Percentiles rank a stretch among this genome's conserved stretches.
Conservation (phyloP, 257 asterid species). For the Rubia yunnanensis region DNA sequence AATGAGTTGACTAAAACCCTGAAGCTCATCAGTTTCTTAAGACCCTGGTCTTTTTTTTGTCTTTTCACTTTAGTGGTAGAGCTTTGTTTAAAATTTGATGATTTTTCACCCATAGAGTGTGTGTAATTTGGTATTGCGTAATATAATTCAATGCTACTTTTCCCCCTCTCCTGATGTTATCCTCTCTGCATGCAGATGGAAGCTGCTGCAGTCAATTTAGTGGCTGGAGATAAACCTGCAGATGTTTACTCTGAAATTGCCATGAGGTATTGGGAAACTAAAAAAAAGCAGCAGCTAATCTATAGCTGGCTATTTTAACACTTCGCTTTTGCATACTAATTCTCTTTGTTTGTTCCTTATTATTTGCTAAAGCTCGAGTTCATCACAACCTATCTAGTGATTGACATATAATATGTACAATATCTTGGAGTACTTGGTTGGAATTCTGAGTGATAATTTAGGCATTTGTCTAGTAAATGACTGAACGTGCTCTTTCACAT, state of each 20-base stretch:
- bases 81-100: not conserved
- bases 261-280: conserved; percentile 39
- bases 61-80: not conserved
- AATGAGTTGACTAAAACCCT: not conserved
- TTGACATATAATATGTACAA: too few relatives aligned
- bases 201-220: conserved; percentile 92
- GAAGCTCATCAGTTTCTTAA: not conserved
- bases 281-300: too few relatives aligned
- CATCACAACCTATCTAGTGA: not conserved
- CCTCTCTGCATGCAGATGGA: conserved; percentile 52
- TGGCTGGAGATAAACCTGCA: conserved; percentile 83
- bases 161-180: conserved; percentile 16
- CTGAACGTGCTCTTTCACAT: not conserved
- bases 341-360: not conserved
- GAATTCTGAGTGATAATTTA: not conserved
- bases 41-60: not conserved
- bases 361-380: not conserved
- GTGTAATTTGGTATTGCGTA: not conserved
- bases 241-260: conserved; percentile 98
- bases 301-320: not conserved
- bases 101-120: not conserved
- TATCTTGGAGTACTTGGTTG: not conserved
- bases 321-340: not conserved
- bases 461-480: not conserved
- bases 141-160: not conserved